phyloP scores from a whole-genome alignment of 2,329 filamentous ascomycete genomes.

The Cordyceps cateniannulata region DNA sequence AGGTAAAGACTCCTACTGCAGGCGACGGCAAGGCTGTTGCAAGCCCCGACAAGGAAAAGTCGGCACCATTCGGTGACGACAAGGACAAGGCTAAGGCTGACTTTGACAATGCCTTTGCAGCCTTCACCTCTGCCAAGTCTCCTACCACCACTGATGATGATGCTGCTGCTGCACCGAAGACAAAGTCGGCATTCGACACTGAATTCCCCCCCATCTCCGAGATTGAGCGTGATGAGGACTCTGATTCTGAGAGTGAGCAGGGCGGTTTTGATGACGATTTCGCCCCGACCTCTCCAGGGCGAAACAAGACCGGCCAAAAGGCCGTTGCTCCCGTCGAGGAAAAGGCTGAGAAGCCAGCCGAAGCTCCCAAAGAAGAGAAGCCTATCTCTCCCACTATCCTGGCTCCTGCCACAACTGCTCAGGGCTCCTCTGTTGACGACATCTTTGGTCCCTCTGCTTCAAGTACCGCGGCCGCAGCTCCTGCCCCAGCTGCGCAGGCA shows the following conservation, averaged over 20 bases:
- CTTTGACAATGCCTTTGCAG: constrained; percentile 79
- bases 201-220: constrained; percentile 96
- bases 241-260: constrained; percentile 68
- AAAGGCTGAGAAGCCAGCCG: constrained; percentile 13
- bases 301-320: constrained; percentile 23
- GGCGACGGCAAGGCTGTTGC: constrained; percentile 9
- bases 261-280: constrained; percentile 95
- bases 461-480: constrained; percentile 18
- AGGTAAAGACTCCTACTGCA: background rate
- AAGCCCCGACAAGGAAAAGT: constrained; percentile 8
- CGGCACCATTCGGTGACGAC: constrained; percentile 45
- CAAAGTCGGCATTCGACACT: constrained; percentile 51
- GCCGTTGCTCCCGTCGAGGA: background rate
- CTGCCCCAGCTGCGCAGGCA: constrained; percentile 17
- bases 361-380: constrained; percentile 25
- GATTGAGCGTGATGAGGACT: constrained; percentile 71
- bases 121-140: constrained; percentile 54
- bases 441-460: constrained; percentile 33
- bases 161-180: constrained; percentile 35
- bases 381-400: constrained; percentile 23
- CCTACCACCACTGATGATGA: constrained; percentile 35
- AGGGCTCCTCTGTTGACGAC: constrained; percentile 30
- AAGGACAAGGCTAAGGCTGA: constrained; percentile 66
- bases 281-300: constrained; percentile 52
- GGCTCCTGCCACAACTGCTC: constrained; percentile 18